Conservation (phyloP, 2,329 filamentous ascomycete species). For the Aspergillus brasiliensis region DNA sequence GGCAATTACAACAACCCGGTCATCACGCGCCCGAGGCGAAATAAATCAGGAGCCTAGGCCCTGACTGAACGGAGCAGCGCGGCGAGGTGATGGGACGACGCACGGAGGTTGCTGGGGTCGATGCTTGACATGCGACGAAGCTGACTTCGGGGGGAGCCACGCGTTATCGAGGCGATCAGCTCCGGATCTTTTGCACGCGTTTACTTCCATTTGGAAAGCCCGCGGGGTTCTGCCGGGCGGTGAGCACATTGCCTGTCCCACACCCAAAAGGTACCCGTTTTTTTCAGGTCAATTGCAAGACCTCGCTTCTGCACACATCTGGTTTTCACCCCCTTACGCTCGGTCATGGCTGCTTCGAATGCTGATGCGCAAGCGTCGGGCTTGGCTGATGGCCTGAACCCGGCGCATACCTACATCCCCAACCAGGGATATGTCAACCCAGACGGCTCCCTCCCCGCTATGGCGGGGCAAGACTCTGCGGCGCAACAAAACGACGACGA, state of each 20-base stretch:
- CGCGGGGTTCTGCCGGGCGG: constrained; percentile 44
- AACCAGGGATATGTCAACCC: constrained; percentile 52
- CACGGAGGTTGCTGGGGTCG: neutral
- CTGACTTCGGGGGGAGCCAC: constrained; percentile 17
- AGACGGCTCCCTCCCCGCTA: constrained; percentile 35
- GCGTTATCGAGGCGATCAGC: constrained; percentile 22
- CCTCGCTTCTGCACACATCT: neutral
- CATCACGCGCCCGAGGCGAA: constrained; percentile 31
- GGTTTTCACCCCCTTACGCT: neutral
- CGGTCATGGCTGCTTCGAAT: constrained; percentile 30
- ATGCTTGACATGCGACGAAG: constrained; percentile 17
- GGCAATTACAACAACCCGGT: constrained; percentile 26
- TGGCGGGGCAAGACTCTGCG: constrained; percentile 35
- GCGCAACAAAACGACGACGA: constrained; percentile 48
- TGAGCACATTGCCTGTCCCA: constrained; percentile 14
- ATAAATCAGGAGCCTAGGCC: constrained; percentile 6
- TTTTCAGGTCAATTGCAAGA: constrained; percentile 15
- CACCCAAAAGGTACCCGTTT: constrained; percentile 15
- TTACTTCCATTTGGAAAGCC: constrained; percentile 12
- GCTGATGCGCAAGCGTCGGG: constrained; percentile 23
- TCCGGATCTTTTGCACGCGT: constrained; percentile 18
- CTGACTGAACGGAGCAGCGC: neutral
- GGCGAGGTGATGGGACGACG: constrained; percentile 5
- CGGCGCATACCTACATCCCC: constrained; percentile 52
- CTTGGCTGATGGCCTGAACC: constrained; percentile 48